Evolutionary conservation across 2,329 filamentous ascomycete genomes (phyloP).

Genomic region (Sordariomycetes sp.): DNA sequence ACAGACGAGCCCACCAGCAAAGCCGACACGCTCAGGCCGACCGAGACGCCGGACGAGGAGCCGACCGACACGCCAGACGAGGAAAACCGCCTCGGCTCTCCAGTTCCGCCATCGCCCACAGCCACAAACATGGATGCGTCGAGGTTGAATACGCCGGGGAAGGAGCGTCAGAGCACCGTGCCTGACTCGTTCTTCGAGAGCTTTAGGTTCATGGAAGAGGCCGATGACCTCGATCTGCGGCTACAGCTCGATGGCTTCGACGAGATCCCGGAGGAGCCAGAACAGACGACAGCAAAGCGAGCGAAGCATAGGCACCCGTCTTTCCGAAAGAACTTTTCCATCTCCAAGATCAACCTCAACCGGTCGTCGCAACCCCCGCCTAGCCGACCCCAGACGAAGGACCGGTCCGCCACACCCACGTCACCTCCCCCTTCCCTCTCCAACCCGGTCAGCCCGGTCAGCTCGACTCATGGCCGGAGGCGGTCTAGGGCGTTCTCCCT

Average conservation of each 20-base stretch:
- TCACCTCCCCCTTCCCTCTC: slow-evolving; percentile 13
- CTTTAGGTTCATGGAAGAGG: slow-evolving; percentile 65
- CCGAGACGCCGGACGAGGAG: background rate
- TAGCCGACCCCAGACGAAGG: slow-evolving; percentile 34
- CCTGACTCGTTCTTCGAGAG: slow-evolving; percentile 52
- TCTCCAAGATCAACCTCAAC: slow-evolving; percentile 54
- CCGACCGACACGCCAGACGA: background rate
- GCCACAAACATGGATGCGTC: slow-evolving; percentile 11
- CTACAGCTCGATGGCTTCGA: slow-evolving; percentile 58
- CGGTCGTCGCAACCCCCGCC: slow-evolving; percentile 37
- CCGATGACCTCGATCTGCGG: slow-evolving; percentile 57
- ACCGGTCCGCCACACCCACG: slow-evolving; percentile 19
- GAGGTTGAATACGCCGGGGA: background rate
- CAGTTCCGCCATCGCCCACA: slow-evolving; percentile 16
- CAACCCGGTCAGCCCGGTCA: slow-evolving; percentile 10
- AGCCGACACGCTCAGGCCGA: background rate
- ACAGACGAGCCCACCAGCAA: background rate
- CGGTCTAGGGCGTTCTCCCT: slow-evolving; percentile 46
- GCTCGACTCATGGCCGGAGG: slow-evolving; percentile 28
- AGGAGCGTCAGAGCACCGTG: slow-evolving; percentile 13
- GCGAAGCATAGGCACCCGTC: slow-evolving; percentile 28
- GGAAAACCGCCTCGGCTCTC: slow-evolving; percentile 14
- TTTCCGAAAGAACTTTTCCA: slow-evolving; percentile 62
- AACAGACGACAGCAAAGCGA: slow-evolving; percentile 5
- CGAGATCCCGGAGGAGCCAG: slow-evolving; percentile 30